Base-by-base conservation (phyloP, 2,329 filamentous ascomycete genomes). In the Xylaria sp. region DNA sequence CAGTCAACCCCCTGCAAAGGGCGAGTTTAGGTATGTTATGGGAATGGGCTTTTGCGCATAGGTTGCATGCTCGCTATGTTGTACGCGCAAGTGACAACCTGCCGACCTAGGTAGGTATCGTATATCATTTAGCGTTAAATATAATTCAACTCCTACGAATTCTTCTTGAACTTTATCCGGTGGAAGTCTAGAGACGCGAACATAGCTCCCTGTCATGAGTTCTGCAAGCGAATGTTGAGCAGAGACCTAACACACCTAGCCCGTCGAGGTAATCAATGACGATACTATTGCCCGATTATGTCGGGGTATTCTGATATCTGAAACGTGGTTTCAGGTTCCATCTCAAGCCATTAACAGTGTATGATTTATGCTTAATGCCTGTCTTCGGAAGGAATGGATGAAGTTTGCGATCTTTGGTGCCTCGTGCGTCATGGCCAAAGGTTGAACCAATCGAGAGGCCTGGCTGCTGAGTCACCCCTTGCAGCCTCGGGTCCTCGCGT, bases 271-370 rank as follows among this genome's bases (percentile, higher is more conserved):
- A 39, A 23, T 12, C 15, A 23, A 20, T 3, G 32, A 56, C 32
- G 32, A 56, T 56, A 56, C 37, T 41, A 41, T 62, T 62, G 59
- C 59, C 34, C 34, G 46, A 41, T 51, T 28, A 23, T 62, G 25
- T 25, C 2, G 32, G 13, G 13, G 20, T 1, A 13, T 48, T 48
- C 46, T 9, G 20, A 13, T 51, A 9, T 34, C 28, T 34, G 12
- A 34, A 28, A 54, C 28, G 3, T 8, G 51, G 28, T 54, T 54
- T 32, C 28, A 23, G 25, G 15, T 15, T n/a, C 34, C 25, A 41
- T 7, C 4, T 23, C 6, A 23, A 25, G n/a, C 13, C 18, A 23
- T 13, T 44, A 12, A 46, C 28, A 18, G 23, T 9, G 2, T 39
- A 46, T 46, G 20, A 8, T 18, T 3, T 48, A 48, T 48, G 6